Percentiles rank a stretch among this genome's conserved stretches.
These are phyloP conservation scores for Pachysandra terminalis DNA, from an alignment of 164 flowering plant species.

Conservation along the genomic window DNA sequence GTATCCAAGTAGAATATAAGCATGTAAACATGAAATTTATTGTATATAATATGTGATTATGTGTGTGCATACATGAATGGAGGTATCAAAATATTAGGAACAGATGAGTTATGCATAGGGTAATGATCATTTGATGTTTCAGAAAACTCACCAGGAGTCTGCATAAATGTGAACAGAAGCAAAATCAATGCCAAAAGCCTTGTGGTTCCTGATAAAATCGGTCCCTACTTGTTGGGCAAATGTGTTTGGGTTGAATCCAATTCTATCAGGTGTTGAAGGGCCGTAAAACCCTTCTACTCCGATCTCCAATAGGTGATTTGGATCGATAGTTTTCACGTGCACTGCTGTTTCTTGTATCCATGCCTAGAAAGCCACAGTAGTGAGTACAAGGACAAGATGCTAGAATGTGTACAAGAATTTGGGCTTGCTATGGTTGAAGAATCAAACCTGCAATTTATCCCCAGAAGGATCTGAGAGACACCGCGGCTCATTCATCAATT, in stretches of 20 bases:
- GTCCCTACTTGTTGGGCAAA: conserved; percentile 79
- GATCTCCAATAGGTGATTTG: conserved; percentile 72
- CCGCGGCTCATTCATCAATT: conserved; percentile 85
- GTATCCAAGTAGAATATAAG: too few species aligned
- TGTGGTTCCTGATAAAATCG: conserved; percentile 83
- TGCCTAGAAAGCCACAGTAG: conserved; percentile 25
- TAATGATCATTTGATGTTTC: not conserved
- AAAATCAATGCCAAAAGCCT: conserved; percentile 75
- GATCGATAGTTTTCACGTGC: conserved; percentile 68
- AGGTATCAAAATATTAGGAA: too few species aligned
- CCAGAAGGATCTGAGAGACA: conserved; percentile 76
- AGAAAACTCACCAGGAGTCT: conserved; percentile 64
- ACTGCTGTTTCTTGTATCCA: conserved; percentile 92
- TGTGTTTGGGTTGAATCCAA: conserved; percentile 68
- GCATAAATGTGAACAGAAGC: conserved; percentile 87
- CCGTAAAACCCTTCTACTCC: conserved; percentile 95
- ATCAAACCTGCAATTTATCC: conserved; percentile 64
- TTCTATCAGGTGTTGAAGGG: conserved; percentile 61
- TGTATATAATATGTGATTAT: too few species aligned
- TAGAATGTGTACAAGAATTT: not conserved
- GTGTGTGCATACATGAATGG: too few species aligned
- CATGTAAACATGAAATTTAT: too few species aligned
- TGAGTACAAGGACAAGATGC: too few species aligned
- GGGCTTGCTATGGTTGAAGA: not conserved
- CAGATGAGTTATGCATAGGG: too few species aligned